Evolutionary conservation across 176 grass and related monocot genomes (phyloP), one percentile per base, ranked within the genome.

Genomic region (Oryza glaberrima): DNA sequence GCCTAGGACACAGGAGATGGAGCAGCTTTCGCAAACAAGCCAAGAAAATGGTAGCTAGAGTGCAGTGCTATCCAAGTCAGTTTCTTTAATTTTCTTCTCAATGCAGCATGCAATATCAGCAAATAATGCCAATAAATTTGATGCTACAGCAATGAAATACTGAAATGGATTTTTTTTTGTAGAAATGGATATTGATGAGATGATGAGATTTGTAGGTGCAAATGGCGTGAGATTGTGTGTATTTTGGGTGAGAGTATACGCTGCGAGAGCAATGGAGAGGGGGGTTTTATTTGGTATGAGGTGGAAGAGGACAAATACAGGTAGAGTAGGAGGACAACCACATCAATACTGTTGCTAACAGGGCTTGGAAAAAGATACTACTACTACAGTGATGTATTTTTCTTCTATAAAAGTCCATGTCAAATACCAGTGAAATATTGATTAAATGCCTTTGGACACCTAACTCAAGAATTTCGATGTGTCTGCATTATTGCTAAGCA

Each of bases 271-370:
- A 11, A 44, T 58, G 23, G 13, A 69, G 54, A 26, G 28, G 6
- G 40, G 78, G 77, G 28, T 17, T 58, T 20, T 52, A 20, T 54
- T 63, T 60, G 83, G 61, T 67, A 77, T 85, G 72, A 88, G 45
- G 79, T 34, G 79, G 79, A 83, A 17, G 52, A 40, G 1, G 79
- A 88, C 79, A 77, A 65, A 71, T 82, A 63, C 35, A 32, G 79
- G 73, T 88, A 73, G 67, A 77, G 69, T 69, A 81, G 83, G 82
- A 75, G 72, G 73, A 77, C 86, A 88, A 78, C 73, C 73, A 45
- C 86, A 77, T 45, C 70, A 71, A 44, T 75, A 72, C 28, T 82
- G 79, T 87, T 77, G 79, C 28, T 41, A 25, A 63, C 58, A 11
- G n/a, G 58, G 9, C 3, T 22, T 23, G 32, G 34, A 74, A 51